These are phyloP conservation scores for Penicillium ochrochloron DNA, from an alignment of 495 filamentous ascomycete species.

Conservation along the genomic window DNA sequence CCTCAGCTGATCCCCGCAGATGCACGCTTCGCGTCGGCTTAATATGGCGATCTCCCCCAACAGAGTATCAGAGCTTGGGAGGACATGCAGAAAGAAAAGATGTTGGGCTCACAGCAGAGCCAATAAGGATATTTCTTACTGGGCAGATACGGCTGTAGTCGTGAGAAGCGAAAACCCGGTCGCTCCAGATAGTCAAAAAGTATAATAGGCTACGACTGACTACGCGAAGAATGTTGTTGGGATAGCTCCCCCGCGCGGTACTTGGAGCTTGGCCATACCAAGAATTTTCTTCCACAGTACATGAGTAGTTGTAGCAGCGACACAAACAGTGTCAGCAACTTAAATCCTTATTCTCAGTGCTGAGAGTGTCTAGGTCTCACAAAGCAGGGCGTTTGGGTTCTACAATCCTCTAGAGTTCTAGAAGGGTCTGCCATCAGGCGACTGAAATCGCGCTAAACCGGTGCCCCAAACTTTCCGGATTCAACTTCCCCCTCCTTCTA, in stretches of 20 bases:
- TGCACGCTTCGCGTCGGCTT: neutral
- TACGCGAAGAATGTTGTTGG: slow-evolving; percentile 5
- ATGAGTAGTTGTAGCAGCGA: neutral
- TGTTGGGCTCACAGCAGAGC: neutral
- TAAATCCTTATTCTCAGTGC: too few species aligned
- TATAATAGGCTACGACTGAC: neutral
- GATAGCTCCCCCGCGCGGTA: neutral
- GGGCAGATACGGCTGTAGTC: neutral
- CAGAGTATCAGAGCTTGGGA: neutral
- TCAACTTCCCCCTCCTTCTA: slow-evolving; percentile 9
- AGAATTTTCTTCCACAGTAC: neutral
- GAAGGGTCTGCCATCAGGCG: slow-evolving; percentile 27
- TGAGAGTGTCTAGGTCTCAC: neutral
- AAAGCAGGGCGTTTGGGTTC: neutral
- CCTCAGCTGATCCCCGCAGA: neutral
- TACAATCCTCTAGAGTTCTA: slow-evolving; percentile 21
- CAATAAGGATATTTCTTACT: neutral
- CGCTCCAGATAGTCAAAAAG: neutral
- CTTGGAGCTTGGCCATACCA: neutral
- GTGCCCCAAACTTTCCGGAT: slow-evolving; percentile 22
- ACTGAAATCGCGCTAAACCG: slow-evolving; percentile 28
- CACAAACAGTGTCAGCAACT: neutral
- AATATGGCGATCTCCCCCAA: slow-evolving; percentile 2
- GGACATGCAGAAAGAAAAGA: neutral
- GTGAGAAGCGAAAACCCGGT: neutral